phyloP scores from a whole-genome alignment of 345 rosid species.

The Corchorus capsularis region DNA sequence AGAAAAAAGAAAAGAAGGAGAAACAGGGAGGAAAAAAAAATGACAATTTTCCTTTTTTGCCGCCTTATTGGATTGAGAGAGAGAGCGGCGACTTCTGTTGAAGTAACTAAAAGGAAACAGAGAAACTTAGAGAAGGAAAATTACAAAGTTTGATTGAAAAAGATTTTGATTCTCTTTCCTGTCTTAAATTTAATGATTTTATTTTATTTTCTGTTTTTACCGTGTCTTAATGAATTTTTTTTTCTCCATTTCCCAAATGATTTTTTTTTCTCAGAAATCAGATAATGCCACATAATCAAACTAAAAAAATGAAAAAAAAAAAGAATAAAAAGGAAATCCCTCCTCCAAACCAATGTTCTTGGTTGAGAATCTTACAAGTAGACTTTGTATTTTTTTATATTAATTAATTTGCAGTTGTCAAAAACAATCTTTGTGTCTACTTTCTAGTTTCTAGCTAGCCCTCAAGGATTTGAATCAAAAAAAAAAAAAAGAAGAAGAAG shows the following conservation, averaged over 20 bases:
- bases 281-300: too few species aligned
- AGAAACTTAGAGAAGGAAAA: not conserved
- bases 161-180: too few species aligned
- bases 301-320: too few species aligned
- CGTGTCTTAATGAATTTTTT: too few species aligned
- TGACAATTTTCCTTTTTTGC: not conserved
- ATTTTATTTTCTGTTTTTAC: too few species aligned
- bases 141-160: not conserved
- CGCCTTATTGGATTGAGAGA: constrained; percentile 25
- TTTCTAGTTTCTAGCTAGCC: not conserved
- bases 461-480: too few species aligned
- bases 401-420: not conserved
- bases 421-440: not conserved
- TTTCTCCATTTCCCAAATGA: too few species aligned
- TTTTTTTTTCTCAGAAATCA: too few species aligned
- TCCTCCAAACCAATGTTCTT: not conserved
- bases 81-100: not conserved
- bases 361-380: not conserved
- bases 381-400: not conserved
- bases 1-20: too few species aligned
- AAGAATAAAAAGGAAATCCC: not conserved
- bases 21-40: not conserved
- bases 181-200: too few species aligned
- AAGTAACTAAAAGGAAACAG: not conserved
- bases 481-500: too few species aligned